Base-by-base conservation (phyloP, 129 eudicot genomes). In the Rutidosis leptorrhynchoides region DNA sequence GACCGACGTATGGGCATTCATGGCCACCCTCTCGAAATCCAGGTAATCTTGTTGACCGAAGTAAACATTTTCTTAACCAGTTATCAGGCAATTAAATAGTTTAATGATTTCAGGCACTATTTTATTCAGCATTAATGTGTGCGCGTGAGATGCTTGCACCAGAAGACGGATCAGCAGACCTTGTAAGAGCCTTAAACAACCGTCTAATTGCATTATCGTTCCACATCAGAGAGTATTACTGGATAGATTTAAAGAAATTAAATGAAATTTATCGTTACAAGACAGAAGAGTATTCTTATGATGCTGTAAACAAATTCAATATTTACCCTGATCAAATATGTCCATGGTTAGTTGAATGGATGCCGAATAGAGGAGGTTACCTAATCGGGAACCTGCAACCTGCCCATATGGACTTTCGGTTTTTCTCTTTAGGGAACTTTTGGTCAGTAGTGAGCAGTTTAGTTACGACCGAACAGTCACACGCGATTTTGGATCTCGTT, bases 1-100 rank as follows among this genome's bases (percentile, higher is more conserved):
- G 96, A 88, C 68, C 84, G 96, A 21, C 89, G 92, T 29, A 88
- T 88, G 96, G 96, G 96, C 30, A 85, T 88, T 32, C 96, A 88
- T 56, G 92, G 96, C 19, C 96, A 85, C 56, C 96, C 96, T 32
- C 74, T 88, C 33, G 96, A 88, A 79, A 88, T 88, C 68, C 96
- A 88, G 77, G 95, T 73, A 20, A 49, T 28, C 19, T 28, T 10
- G 42, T 37, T 17, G 17, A 46, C 5, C 24, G 8, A 61, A 1
- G 16, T 37, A 37, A 37, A 37, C 16, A 37, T 37, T 11, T 10
- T 37, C 5, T 37, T 10, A 37, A 37, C 2, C 15, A 11, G 15
- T 2, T 37, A 37, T 11, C 45, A 37, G 45, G 45, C 45, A 37
- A 37, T 37, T 0, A 10, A 25, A 7, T 57, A 25, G 7, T n/a